These are phyloP conservation scores for Ustilago crameri DNA, from an alignment of 1,284 basidiomycete species.

Conservation along the genomic window DNA sequence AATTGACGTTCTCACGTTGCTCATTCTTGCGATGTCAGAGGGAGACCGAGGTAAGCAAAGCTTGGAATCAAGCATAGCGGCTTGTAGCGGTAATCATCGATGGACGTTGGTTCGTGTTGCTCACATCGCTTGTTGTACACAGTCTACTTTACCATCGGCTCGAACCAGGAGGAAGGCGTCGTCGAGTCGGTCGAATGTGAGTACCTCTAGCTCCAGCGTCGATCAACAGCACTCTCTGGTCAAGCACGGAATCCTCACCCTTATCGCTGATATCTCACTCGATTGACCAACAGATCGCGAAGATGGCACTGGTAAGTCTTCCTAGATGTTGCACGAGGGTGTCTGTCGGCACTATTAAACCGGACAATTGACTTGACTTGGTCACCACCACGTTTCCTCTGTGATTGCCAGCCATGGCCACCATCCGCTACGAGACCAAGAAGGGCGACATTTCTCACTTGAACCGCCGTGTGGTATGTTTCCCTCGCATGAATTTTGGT, in stretches of 20 bases:
- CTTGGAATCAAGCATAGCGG: too few species aligned
- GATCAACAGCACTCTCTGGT: neutral
- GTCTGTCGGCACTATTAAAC: too few species aligned
- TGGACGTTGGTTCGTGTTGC: too few species aligned
- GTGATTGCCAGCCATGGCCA: constrained; percentile 24
- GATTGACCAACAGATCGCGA: constrained; percentile 13
- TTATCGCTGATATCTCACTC: neutral
- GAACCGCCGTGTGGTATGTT: constrained; percentile 30
- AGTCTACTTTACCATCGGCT: constrained; percentile 41
- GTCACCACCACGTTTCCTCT: neutral
- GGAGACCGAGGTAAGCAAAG: constrained; percentile 23
- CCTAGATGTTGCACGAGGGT: neutral
- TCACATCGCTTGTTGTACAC: too few species aligned
- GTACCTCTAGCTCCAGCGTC: too few species aligned
- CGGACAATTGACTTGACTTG: too few species aligned
- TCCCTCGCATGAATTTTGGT: neutral
- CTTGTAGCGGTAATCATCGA: too few species aligned
- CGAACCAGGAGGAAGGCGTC: constrained; percentile 30
- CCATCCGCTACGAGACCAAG: constrained; percentile 26
- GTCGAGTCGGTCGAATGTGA: constrained; percentile 24
- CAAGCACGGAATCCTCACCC: too few species aligned
- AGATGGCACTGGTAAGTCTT: constrained; percentile 17
- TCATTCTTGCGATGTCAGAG: neutral
- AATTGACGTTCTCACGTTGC: neutral
- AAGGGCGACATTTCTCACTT: constrained; percentile 10